Evolutionary conservation across 1,284 basidiomycete genomes (phyloP).

Genomic region (Microbotryomycetes sp.): DNA sequence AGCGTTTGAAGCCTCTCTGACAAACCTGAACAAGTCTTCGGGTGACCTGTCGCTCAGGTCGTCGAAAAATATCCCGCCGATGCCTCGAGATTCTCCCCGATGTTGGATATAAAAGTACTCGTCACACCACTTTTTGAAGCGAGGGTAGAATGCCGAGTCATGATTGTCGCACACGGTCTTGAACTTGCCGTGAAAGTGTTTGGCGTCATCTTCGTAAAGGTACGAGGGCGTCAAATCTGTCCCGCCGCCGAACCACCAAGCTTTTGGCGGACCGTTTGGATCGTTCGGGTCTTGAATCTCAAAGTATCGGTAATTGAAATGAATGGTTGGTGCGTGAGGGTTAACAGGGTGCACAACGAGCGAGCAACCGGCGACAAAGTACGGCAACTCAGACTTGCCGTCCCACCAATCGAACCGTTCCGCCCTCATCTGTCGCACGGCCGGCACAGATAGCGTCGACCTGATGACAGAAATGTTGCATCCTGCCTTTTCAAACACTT

Average conservation of each 20-base stretch:
- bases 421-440: constrained; percentile 87
- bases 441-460: constrained; percentile 76
- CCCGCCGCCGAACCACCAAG: constrained; percentile 99
- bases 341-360: constrained; percentile 91
- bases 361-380: constrained; percentile 86
- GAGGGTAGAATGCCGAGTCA: constrained; percentile 61
- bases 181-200: constrained; percentile 76
- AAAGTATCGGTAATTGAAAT: constrained; percentile 97
- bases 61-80: constrained; percentile 97
- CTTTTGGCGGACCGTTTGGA: constrained; percentile 43
- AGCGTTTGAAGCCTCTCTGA: constrained; percentile 61
- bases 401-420: constrained; percentile 66
- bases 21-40: constrained; percentile 66
- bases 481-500: constrained; percentile 87
- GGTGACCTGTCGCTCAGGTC: constrained; percentile 57
- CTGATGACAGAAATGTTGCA: constrained; percentile 93
- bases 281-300: constrained; percentile 48
- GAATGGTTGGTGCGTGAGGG: constrained; percentile 58
- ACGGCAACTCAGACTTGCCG: constrained; percentile 60
- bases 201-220: constrained; percentile 77
- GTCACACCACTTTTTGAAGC: constrained; percentile 95
- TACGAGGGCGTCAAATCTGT: constrained; percentile 92
- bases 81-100: constrained; percentile 76
- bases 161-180: constrained; percentile 71
- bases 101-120: constrained; percentile 95